Conservation (phyloP, 2,329 filamentous ascomycete species). For the Metarhizium anisopliae region DNA sequence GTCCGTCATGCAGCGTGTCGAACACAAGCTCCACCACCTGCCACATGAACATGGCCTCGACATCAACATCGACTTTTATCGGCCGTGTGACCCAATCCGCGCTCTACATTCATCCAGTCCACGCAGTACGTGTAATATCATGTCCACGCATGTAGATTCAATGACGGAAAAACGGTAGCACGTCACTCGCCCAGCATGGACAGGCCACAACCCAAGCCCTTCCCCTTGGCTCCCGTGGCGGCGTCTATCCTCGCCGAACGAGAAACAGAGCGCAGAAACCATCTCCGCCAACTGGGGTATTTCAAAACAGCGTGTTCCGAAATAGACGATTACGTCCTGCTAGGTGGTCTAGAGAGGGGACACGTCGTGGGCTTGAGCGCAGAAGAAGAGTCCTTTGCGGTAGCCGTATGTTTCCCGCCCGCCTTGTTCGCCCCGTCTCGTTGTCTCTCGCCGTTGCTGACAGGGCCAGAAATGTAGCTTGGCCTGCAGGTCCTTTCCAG, state of each 20-base stretch:
- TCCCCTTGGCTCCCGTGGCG: slow-evolving; percentile 33
- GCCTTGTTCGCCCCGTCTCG: neutral
- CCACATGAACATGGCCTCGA: neutral
- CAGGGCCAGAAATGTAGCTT: slow-evolving; percentile 22
- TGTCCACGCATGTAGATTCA: too few species aligned
- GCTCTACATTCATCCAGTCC: too few species aligned
- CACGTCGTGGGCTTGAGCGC: slow-evolving; percentile 44
- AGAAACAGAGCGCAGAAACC: slow-evolving; percentile 28
- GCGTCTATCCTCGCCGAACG: slow-evolving; percentile 31
- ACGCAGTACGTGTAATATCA: too few species aligned
- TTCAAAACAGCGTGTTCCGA: slow-evolving; percentile 36
- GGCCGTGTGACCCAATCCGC: too few species aligned
- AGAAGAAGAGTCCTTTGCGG: slow-evolving; percentile 39
- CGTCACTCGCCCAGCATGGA: neutral
- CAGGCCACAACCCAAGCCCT: slow-evolving; percentile 34
- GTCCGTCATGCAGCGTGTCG: neutral
- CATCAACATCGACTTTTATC: neutral
- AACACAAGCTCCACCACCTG: too few species aligned
- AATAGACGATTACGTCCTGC: slow-evolving; percentile 38
- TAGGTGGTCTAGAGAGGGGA: slow-evolving; percentile 41
- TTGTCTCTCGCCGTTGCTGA: neutral
- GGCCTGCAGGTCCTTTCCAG: slow-evolving; percentile 38
- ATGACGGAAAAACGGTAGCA: neutral
- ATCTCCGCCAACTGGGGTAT: slow-evolving; percentile 18
- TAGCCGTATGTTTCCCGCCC: slow-evolving; percentile 29